Percentiles rank a stretch among this genome's conserved stretches.
Evolutionary conservation across 1,139 yeast species (phyloP).

Genomic region (Wickerhamiella pararugosa): DNA sequence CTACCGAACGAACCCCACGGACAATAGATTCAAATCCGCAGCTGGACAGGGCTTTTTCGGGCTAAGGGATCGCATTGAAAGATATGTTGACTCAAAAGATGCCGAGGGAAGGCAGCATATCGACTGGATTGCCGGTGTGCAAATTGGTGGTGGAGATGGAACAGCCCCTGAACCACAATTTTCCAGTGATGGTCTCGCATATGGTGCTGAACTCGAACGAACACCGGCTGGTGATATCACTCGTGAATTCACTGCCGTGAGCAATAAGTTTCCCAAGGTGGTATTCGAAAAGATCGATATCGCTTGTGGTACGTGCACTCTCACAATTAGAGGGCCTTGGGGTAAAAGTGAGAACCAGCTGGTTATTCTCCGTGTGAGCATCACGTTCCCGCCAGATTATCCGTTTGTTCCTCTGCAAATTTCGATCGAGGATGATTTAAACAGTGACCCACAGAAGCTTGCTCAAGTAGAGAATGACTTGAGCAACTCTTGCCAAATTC

Average conservation of each 20-base stretch:
- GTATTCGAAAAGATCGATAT: slow-evolving; percentile 79
- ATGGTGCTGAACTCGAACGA: slow-evolving; percentile 18
- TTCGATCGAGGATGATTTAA: slow-evolving; percentile 64
- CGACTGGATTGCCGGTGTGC: slow-evolving; percentile 88
- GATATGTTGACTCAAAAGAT: too few species aligned
- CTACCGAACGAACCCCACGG: slow-evolving; percentile 7
- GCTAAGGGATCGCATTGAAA: too few species aligned
- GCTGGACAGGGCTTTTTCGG: slow-evolving; percentile 4
- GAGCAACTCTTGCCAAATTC: slow-evolving; percentile 40
- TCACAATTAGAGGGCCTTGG: slow-evolving; percentile 74
- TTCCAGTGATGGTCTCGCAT: slow-evolving; percentile 10
- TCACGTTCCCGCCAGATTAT: slow-evolving; percentile 54
- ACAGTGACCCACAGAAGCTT: slow-evolving; percentile 35
- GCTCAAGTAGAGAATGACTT: slow-evolving; percentile 38
- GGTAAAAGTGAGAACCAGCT: slow-evolving; percentile 27
- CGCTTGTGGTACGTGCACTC: slow-evolving; percentile 61
- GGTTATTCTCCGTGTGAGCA: slow-evolving; percentile 53
- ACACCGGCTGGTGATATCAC: slow-evolving; percentile 45
- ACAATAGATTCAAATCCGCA: background rate
- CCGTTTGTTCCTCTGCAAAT: slow-evolving; percentile 52
- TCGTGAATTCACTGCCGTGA: slow-evolving; percentile 80
- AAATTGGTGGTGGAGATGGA: slow-evolving; percentile 34
- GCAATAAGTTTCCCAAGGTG: slow-evolving; percentile 79
- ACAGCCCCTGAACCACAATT: slow-evolving; percentile 1
- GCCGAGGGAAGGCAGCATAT: slow-evolving; percentile 42